Percentiles rank a stretch among this genome's conserved stretches.
These are phyloP conservation scores for Hemisphaericaspora lyxosophila DNA, from an alignment of 1,139 yeast species.

Conservation along the genomic window DNA sequence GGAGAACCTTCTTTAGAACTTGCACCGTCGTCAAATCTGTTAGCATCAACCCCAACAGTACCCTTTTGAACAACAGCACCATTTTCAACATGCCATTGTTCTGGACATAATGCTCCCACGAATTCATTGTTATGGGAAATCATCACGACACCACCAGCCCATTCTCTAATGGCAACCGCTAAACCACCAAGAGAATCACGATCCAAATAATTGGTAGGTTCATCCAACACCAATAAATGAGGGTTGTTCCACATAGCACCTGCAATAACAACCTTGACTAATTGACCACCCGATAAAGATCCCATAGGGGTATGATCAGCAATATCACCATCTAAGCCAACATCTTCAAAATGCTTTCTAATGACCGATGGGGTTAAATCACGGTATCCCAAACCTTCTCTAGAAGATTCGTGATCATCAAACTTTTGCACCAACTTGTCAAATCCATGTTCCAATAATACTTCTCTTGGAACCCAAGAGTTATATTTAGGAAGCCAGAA, in stretches of 20 bases:
- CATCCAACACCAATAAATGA: slow-evolving; percentile 94
- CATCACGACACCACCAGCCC: slow-evolving; percentile 98
- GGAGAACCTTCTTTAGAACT: slow-evolving; percentile 20
- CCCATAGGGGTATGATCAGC: slow-evolving; percentile 98
- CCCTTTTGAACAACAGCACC: slow-evolving; percentile 89
- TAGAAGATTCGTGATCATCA: slow-evolving; percentile 97
- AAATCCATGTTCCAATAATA: slow-evolving; percentile 77
- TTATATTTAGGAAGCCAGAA: slow-evolving; percentile 90
- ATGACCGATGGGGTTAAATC: slow-evolving; percentile 88
- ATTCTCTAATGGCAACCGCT: slow-evolving; percentile 95
- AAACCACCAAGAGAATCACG: slow-evolving; percentile 97
- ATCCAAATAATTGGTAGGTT: slow-evolving; percentile 98
- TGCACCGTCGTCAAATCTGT: slow-evolving; percentile 76
- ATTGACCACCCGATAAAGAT: slow-evolving; percentile 94
- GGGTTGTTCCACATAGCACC: slow-evolving; percentile 99
- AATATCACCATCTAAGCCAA: slow-evolving; percentile 95
- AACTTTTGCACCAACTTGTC: slow-evolving; percentile 86
- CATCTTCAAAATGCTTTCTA: slow-evolving; percentile 94
- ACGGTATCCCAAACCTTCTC: slow-evolving; percentile 98
- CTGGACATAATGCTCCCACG: slow-evolving; percentile 96
- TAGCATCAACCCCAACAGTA: slow-evolving; percentile 66
- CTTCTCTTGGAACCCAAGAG: slow-evolving; percentile 89
- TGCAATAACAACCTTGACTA: slow-evolving; percentile 97
- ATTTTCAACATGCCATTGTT: slow-evolving; percentile 96
- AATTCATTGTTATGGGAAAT: slow-evolving; percentile 97